Evolutionary conservation across 176 grass and related monocot species (phyloP).

Genomic region (Cenchrus purpureus): DNA sequence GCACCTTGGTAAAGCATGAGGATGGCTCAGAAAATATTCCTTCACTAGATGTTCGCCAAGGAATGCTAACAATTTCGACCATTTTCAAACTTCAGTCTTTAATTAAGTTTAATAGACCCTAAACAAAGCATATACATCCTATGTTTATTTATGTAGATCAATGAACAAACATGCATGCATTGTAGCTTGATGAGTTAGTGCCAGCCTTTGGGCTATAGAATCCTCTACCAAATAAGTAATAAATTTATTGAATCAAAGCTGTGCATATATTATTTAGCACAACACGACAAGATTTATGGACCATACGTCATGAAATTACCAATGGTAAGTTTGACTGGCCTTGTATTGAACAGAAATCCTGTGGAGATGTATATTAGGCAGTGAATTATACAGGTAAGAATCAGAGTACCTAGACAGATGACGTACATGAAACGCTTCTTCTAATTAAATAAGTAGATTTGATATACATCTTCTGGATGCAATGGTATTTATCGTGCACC

Average conservation of each 20-base stretch:
- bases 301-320: not conserved
- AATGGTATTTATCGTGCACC: not conserved
- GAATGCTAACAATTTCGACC: no score
- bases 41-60: not conserved
- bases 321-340: not conserved
- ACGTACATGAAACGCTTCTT: not conserved
- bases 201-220: not conserved
- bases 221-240: not conserved
- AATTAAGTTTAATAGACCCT: not conserved
- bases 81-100: not conserved
- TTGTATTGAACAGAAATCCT: not conserved
- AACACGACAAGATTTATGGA: conserved; percentile 3
- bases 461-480: not conserved
- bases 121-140: not conserved
- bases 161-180: not conserved
- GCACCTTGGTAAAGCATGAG: not conserved
- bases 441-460: not conserved
- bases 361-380: not conserved
- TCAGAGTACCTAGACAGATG: not conserved
- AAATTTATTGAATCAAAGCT: no score
- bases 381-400: not conserved
- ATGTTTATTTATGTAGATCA: not conserved
- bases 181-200: not conserved
- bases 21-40: not conserved
- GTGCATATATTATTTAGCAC: not conserved